phyloP scores from a whole-genome alignment of 805 yeast species.

The Lachancea sp. region DNA sequence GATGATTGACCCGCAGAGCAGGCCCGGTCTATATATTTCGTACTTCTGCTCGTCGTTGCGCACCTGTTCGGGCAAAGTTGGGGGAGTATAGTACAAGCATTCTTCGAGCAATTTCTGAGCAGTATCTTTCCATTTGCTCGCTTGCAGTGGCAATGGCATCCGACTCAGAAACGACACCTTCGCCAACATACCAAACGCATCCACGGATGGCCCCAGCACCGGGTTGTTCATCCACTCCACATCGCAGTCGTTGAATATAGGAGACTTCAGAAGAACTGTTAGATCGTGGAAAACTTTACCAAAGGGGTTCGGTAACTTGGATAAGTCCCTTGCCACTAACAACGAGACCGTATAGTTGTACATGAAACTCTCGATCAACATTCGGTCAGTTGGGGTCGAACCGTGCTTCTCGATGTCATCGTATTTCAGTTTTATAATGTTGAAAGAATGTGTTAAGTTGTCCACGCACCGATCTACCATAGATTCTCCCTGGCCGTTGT shows the following conservation, averaged over 20 bases:
- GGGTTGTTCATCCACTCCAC: constrained; percentile 40
- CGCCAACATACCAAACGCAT: constrained; percentile 34
- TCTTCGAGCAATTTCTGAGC: constrained; percentile 16
- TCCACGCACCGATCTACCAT: constrained; percentile 19
- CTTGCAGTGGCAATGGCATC: constrained; percentile 13
- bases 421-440: constrained; percentile 15
- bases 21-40: constrained; percentile 17
- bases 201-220: constrained; percentile 35
- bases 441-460: constrained; percentile 16
- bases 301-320: constrained; percentile 18
- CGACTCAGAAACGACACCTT: constrained; percentile 36
- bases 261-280: constrained; percentile 16
- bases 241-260: constrained; percentile 23
- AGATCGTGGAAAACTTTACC: constrained; percentile 13
- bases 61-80: constrained; percentile 16
- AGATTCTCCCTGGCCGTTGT: constrained; percentile 14
- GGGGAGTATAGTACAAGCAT: constrained; percentile 20
- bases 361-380: constrained; percentile 19
- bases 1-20: constrained; percentile 18
- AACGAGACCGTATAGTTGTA: constrained; percentile 20
- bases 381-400: constrained; percentile 17
- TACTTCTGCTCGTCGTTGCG: constrained; percentile 16
- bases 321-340: constrained; percentile 14
- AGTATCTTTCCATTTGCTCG: constrained; percentile 13
- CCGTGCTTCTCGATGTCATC: constrained; percentile 7